Base-by-base conservation (phyloP, 75 land plant species). In the Pinus albicaulis region DNA sequence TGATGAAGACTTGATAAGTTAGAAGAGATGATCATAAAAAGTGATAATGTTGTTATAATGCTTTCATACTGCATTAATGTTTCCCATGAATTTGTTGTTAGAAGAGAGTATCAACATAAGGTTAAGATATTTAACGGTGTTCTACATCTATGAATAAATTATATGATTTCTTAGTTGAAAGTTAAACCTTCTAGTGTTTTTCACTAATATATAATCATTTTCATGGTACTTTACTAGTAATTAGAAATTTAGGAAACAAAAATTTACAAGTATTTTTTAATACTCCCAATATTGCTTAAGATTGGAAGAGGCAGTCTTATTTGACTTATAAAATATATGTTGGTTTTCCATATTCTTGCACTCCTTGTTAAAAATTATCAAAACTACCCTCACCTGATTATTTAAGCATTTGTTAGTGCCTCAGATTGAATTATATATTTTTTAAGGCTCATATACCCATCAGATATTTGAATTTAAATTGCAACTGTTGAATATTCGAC, bases 321-420 rank as follows among this genome's bases (percentile, higher is more conserved):
- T 68, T 34, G 71, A 68, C 48, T 68, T 7, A 3, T 34, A 22
- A 38, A 34, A 68, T 38, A n/a, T 68, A 44, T 61, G 25, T 25
- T 61, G 22, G 38, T 78, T 34, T 53, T 14, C 7, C 72, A 86
- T 82, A 86, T 83, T 56, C 71, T 86, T 38, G 78, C 78, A 8
- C 78, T 86, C 10, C 26, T 86, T 71, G 86, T 86, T 17, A 73
- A 77, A 22, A 79, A 76, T 57, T 83, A 86, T 53, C 82, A 57
- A 59, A 57, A 19, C 79, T 83, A 0, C 86, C 57, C 14, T 80
- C 87, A 59, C 88, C 88, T 1, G 88, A 86, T 64, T 86, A 86
- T 58, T 69, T 86, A 57, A 86, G 81, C 72, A 83, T 86, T 38
- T 85, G 88, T 55, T 86, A 86, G 72, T 86, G 88, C 56, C 82